phyloP scores from a whole-genome alignment of 345 rosid species.

The Litchi chinensis region DNA sequence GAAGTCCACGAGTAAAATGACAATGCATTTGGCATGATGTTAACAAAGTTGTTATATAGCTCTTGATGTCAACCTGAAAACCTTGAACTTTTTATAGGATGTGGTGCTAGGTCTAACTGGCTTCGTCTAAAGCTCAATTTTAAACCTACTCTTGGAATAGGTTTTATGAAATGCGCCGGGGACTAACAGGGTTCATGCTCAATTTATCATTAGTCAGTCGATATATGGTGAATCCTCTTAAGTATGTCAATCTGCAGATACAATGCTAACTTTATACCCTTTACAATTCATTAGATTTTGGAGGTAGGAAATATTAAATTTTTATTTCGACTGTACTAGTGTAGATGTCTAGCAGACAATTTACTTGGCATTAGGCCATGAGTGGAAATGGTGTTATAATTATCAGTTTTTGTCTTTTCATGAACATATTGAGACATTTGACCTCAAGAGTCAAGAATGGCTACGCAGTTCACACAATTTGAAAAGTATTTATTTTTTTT shows the following conservation, averaged over 20 bases:
- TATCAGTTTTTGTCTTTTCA: background rate
- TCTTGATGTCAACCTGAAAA: background rate
- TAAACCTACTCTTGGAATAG: background rate
- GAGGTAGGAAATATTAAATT: background rate
- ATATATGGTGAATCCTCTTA: background rate
- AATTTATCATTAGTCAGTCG: background rate
- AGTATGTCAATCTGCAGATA: background rate
- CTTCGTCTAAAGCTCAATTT: background rate
- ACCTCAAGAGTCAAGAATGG: background rate
- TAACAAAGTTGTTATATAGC: slow-evolving; percentile 8
- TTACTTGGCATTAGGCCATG: slow-evolving; percentile 5
- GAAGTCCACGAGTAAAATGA: background rate
- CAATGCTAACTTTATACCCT: background rate
- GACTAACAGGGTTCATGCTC: background rate
- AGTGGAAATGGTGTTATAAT: background rate
- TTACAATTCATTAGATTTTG: background rate
- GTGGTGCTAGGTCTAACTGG: background rate
- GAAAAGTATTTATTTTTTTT: background rate
- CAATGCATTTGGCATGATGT: background rate
- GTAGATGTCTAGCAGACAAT: background rate
- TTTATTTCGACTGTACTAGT: background rate
- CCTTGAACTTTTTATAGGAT: background rate
- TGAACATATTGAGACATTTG: background rate
- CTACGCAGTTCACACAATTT: background rate
- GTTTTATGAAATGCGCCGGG: background rate